These are phyloP conservation scores for Wallacemonas rigidus DNA, from an alignment of 208 protist species.

Conservation along the genomic window DNA sequence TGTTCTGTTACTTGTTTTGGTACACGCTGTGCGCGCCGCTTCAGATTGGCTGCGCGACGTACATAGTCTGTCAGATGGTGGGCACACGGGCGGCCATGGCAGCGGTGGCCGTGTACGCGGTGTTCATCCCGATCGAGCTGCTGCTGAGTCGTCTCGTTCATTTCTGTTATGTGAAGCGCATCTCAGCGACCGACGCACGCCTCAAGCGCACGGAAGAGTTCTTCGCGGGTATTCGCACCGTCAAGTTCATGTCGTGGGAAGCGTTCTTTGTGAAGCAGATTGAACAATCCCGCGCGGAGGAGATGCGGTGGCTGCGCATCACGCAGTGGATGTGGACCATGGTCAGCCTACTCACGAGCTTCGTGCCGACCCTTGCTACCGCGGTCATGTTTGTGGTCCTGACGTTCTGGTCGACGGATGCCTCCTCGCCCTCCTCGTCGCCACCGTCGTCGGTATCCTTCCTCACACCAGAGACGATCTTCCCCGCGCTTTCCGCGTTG, in stretches of 20 bases:
- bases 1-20: constrained; percentile 53
- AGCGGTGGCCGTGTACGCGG: constrained; percentile 55
- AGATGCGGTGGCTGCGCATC: constrained; percentile 33
- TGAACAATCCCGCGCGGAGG: constrained; percentile 28
- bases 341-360: constrained; percentile 38
- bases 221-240: constrained; percentile 80
- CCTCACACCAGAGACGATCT: constrained; percentile 69
- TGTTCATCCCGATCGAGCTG: constrained; percentile 22
- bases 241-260: constrained; percentile 94
- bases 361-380: constrained; percentile 54
- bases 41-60: constrained; percentile 46
- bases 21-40: constrained; percentile 46
- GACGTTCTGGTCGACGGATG: constrained; percentile 22
- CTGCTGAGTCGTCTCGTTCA: constrained; percentile 20
- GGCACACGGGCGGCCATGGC: constrained; percentile 55
- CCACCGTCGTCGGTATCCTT: constrained; percentile 26
- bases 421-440: neutral
- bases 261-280: constrained; percentile 43
- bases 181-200: constrained; percentile 74
- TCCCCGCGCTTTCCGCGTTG: constrained; percentile 82
- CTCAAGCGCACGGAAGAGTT: constrained; percentile 89
- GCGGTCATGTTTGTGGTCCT: constrained; percentile 46
- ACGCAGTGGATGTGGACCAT: constrained; percentile 26
- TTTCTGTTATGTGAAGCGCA: constrained; percentile 20
- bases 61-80: constrained; percentile 57